These are phyloP conservation scores for Fusarium brachygibbosum DNA, from an alignment of 2,329 filamentous ascomycete genomes.

Conservation along the genomic window DNA sequence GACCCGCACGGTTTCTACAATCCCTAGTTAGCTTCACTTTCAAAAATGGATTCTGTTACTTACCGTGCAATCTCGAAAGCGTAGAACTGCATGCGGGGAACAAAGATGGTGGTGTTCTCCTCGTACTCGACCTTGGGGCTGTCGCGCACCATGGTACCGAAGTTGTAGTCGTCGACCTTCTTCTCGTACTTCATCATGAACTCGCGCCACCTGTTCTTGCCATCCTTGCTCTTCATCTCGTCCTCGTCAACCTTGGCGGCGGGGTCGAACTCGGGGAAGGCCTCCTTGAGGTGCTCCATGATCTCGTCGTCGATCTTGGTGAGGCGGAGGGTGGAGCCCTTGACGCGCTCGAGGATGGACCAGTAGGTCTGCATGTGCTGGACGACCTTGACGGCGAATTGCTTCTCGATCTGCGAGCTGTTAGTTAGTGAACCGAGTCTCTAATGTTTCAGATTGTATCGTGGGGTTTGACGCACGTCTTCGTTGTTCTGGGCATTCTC, in stretches of 20 bases:
- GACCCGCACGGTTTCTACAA: slow-evolving; percentile 82
- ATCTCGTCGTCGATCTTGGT: slow-evolving; percentile 98
- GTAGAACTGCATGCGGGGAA: slow-evolving; percentile 71
- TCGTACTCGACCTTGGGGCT: slow-evolving; percentile 87
- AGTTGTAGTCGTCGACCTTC: slow-evolving; percentile 97
- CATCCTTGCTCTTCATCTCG: slow-evolving; percentile 95
- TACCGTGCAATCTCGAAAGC: slow-evolving; percentile 64
- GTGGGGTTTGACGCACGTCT: slow-evolving; percentile 60
- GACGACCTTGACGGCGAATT: slow-evolving; percentile 98
- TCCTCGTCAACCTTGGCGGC: slow-evolving; percentile 86
- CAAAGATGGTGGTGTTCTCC: slow-evolving; percentile 90
- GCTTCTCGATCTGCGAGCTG: slow-evolving; percentile 87
- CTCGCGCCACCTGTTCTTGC: slow-evolving; percentile 94
- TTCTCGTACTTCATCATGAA: slow-evolving; percentile 97
- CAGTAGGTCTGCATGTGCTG: slow-evolving; percentile 98
- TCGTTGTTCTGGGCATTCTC: slow-evolving; percentile 68
- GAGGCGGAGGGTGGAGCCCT: slow-evolving; percentile 87
- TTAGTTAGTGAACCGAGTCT: slow-evolving; percentile 1
- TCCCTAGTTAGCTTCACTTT: slow-evolving; percentile 49
- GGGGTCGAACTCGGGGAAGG: slow-evolving; percentile 94
- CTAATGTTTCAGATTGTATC: background rate
- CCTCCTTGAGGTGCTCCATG: slow-evolving; percentile 84
- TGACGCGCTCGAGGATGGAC: slow-evolving; percentile 91
- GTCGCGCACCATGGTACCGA: slow-evolving; percentile 90
- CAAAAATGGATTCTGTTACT: background rate